phyloP scores from a whole-genome alignment of 164 flowering plant genomes.

The Vitis cinerea region DNA sequence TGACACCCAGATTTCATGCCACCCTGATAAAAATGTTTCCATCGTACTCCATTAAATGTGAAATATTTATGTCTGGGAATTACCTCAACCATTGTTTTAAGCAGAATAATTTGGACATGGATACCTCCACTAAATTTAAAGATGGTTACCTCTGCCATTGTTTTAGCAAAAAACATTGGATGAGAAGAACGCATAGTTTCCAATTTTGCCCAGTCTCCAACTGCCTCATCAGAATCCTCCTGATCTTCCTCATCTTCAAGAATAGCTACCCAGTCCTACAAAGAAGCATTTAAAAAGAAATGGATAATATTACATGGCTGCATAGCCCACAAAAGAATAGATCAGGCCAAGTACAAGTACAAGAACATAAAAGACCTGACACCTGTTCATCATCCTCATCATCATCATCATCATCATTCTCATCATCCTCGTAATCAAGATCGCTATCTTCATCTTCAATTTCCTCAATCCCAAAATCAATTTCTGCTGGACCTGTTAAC shows the following conservation, averaged over 20 bases:
- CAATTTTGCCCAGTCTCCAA: constrained; percentile 91
- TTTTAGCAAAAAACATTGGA: constrained; percentile 88
- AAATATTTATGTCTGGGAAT: too few relatives aligned
- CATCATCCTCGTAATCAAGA: constrained; percentile 49
- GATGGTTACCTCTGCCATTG: constrained; percentile 61
- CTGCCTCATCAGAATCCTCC: constrained; percentile 54
- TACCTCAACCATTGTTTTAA: too few relatives aligned
- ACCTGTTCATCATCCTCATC: constrained; percentile 43
- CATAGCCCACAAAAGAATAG: background rate
- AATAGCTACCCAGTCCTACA: constrained; percentile 76
- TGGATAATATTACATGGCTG: background rate
- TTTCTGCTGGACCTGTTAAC: constrained; percentile 49
- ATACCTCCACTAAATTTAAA: background rate
- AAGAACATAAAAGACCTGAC: background rate
- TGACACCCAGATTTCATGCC: too few relatives aligned
- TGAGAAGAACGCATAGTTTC: constrained; percentile 94
- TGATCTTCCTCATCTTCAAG: constrained; percentile 68
- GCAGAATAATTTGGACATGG: too few relatives aligned
- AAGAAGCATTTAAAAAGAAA: constrained; percentile 5
- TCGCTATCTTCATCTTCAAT: constrained; percentile 64
- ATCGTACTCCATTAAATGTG: too few relatives aligned
- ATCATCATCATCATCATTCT: constrained; percentile 52
- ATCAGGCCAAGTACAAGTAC: constrained; percentile 6
- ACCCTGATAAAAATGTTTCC: too few relatives aligned
- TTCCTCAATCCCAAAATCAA: constrained; percentile 71